These are phyloP conservation scores for Solanum ossicruentum DNA, from an alignment of 257 asterid genomes.

Conservation along the genomic window DNA sequence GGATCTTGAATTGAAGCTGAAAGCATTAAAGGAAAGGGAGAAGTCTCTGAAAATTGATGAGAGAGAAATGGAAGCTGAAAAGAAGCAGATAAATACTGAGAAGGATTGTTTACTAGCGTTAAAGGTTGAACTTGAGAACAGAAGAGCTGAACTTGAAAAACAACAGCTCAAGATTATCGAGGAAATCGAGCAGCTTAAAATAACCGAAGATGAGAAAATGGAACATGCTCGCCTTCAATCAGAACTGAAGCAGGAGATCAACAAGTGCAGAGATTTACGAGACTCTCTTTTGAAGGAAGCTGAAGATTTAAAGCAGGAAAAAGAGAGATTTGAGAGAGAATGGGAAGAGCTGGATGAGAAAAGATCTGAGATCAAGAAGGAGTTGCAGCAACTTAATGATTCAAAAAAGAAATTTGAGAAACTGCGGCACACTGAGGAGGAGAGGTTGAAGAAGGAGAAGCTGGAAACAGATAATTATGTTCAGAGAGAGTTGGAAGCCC, in stretches of 20 bases:
- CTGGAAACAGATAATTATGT: conserved; percentile 53
- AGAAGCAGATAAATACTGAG: conserved; percentile 42
- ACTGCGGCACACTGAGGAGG: conserved; percentile 49
- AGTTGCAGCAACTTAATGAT: conserved; percentile 39
- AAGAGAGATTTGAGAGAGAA: conserved; percentile 83
- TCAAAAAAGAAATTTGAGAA: conserved; percentile 43
- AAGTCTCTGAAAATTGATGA: conserved; percentile 57
- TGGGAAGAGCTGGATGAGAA: conserved; percentile 90
- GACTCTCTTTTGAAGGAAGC: conserved; percentile 60
- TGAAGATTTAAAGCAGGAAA: conserved; percentile 75
- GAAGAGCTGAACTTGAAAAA: conserved; percentile 44
- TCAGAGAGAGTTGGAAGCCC: conserved; percentile 67
- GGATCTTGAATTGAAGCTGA: conserved; percentile 50
- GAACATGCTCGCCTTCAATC: conserved; percentile 65
- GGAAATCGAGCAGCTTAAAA: conserved; percentile 58
- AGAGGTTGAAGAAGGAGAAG: conserved; percentile 58
- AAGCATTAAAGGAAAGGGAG: conserved; percentile 69
- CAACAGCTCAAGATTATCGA: conserved; percentile 41
- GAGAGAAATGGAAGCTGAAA: conserved; percentile 53
- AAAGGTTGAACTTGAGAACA: conserved; percentile 56
- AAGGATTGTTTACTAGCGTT: conserved; percentile 44
- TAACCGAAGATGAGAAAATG: conserved; percentile 76
- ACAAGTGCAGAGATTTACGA: conserved; percentile 48
- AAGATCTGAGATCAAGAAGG: conserved; percentile 50
- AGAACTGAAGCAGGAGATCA: conserved; percentile 79